These are phyloP conservation scores for Pythium vanterpoolii DNA, from an alignment of 352 stramenopile genomes.

Conservation along the genomic window DNA sequence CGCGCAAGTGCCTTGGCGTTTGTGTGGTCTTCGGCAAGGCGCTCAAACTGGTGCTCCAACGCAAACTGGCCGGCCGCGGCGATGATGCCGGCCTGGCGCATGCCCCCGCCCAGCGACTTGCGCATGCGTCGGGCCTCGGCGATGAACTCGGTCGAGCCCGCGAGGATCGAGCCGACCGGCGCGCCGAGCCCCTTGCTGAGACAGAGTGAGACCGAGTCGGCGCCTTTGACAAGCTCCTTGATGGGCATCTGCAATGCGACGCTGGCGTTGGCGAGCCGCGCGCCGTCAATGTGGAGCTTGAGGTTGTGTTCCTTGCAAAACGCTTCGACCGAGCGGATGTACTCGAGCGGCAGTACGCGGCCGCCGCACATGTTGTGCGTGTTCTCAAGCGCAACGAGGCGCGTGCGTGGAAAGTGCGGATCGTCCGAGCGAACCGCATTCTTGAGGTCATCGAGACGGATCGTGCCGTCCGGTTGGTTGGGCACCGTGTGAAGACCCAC, in stretches of 20 bases:
- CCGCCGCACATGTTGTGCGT: slow-evolving; percentile 97
- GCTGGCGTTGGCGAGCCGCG: slow-evolving; percentile 94
- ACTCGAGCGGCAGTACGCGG: slow-evolving; percentile 79
- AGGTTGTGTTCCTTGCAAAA: slow-evolving; percentile 78
- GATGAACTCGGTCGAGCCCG: slow-evolving; percentile 89
- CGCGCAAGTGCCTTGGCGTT: slow-evolving; percentile 71
- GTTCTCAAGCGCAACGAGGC: slow-evolving; percentile 95
- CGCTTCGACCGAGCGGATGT: slow-evolving; percentile 71
- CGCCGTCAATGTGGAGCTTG: slow-evolving; percentile 94
- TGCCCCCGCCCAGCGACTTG: slow-evolving; percentile 96
- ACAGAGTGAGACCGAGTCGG: slow-evolving; percentile 93
- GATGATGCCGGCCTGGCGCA: slow-evolving; percentile 95
- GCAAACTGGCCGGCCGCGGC: slow-evolving; percentile 91
- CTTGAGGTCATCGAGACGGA: slow-evolving; percentile 81
- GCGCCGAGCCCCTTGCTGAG: slow-evolving; percentile 96
- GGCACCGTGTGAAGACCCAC: slow-evolving; percentile 87
- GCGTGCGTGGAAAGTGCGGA: slow-evolving; percentile 79
- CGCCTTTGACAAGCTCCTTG: slow-evolving; percentile 70
- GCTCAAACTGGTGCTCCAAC: slow-evolving; percentile 85
- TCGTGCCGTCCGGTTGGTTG: slow-evolving; percentile 83
- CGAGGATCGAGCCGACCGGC: slow-evolving; percentile 92
- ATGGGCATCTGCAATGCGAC: slow-evolving; percentile 72
- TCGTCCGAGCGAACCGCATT: slow-evolving; percentile 74
- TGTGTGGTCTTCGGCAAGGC: slow-evolving; percentile 77
- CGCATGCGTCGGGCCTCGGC: slow-evolving; percentile 84